A percentile compares a stretch with the other conserved stretches of the same genome.
These are phyloP conservation scores for Saccharomycopsis fodiens DNA, from an alignment of 805 yeast species.

Conservation along the genomic window DNA sequence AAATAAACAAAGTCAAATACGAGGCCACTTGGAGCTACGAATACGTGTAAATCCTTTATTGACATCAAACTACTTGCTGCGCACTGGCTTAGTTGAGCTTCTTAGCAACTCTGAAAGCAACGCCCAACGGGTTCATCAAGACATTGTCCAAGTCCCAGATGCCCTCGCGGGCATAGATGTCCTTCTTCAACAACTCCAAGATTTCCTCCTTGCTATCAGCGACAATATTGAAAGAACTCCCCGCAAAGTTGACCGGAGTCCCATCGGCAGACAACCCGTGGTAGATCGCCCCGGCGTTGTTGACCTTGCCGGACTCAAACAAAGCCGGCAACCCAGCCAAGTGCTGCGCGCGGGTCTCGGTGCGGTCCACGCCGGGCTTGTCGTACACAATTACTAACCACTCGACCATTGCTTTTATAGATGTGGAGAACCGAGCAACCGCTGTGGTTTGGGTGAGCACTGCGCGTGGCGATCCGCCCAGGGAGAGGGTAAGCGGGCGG, in stretches of 20 bases:
- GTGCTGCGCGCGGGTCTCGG: constrained; percentile 45
- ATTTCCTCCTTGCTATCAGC: constrained; percentile 65
- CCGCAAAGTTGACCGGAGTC: constrained; percentile 47
- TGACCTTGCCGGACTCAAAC: constrained; percentile 37
- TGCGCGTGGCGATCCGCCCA: too few species aligned
- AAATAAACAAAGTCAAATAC: too few species aligned
- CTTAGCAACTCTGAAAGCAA: constrained; percentile 38
- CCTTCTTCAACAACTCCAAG: constrained; percentile 53
- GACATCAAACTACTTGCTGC: too few species aligned
- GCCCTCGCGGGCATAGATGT: constrained; percentile 55
- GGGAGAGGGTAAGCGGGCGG: too few species aligned
- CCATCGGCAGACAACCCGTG: constrained; percentile 36
- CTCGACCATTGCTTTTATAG: constrained; percentile 43
- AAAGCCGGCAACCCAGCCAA: constrained; percentile 38
- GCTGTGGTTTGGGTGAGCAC: too few species aligned
- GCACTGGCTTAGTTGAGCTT: too few species aligned
- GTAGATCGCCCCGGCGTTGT: constrained; percentile 46
- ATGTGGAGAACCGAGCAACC: too few species aligned
- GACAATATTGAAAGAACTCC: constrained; percentile 54
- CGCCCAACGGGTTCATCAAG: constrained; percentile 46
- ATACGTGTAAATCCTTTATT: too few species aligned
- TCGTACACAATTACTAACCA: constrained; percentile 67
- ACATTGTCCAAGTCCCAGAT: constrained; percentile 70
- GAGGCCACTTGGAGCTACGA: too few species aligned
- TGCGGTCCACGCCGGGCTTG: constrained; percentile 55